A percentile compares a stretch with the other conserved stretches of the same genome.
Conservation (phyloP, 2,329 filamentous ascomycete species). For the Aureobasidium sp. region DNA sequence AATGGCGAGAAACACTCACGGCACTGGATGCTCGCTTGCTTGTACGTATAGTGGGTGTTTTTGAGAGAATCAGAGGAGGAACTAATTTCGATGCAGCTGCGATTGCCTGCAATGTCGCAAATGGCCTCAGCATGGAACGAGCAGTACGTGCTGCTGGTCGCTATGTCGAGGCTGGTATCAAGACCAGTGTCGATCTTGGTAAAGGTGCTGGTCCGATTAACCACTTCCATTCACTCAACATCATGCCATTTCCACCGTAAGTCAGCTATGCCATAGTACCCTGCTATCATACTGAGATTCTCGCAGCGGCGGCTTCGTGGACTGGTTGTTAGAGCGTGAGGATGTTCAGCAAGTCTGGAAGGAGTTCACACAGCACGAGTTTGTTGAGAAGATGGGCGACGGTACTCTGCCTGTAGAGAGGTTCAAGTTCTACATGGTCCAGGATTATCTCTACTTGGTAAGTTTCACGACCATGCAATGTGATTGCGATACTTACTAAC, state of each 20-base stretch:
- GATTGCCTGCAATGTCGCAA: constrained; percentile 64
- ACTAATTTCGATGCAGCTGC: constrained; percentile 42
- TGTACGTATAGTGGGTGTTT: constrained; percentile 49
- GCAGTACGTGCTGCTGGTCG: constrained; percentile 61
- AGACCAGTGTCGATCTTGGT: constrained; percentile 53
- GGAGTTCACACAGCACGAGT: constrained; percentile 69
- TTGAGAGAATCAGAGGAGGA: neutral
- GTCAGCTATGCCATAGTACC: constrained; percentile 17
- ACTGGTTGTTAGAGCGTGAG: constrained; percentile 67
- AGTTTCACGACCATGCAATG: constrained; percentile 14
- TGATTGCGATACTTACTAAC: neutral
- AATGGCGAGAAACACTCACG: constrained; percentile 74
- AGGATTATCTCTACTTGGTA: constrained; percentile 87
- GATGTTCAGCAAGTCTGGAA: constrained; percentile 71
- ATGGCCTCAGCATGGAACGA: constrained; percentile 45
- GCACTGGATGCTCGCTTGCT: constrained; percentile 88
- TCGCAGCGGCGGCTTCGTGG: constrained; percentile 60
- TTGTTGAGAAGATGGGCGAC: constrained; percentile 67
- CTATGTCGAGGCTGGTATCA: constrained; percentile 65
- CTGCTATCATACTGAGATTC: neutral
- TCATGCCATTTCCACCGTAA: constrained; percentile 58
- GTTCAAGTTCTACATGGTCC: constrained; percentile 83
- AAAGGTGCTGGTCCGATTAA: constrained; percentile 64
- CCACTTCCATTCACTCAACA: constrained; percentile 65
- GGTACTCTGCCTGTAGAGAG: constrained; percentile 65